These are phyloP conservation scores for Glycine tomentella DNA, from an alignment of 306 rosid genomes.

Conservation along the genomic window DNA sequence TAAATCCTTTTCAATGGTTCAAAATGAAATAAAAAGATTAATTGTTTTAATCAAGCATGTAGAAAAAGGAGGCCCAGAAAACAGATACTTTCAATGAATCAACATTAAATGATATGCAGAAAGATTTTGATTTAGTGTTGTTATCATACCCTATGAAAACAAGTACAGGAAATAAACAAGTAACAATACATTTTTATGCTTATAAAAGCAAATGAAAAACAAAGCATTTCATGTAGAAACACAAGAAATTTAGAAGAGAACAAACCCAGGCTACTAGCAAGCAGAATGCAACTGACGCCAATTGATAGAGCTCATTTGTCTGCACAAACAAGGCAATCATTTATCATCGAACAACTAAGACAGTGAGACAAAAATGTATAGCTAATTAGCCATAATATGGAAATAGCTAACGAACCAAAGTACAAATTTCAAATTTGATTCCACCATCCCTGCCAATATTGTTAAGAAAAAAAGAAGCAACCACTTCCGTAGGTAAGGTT, in stretches of 20 bases:
- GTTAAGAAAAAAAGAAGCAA: conserved; percentile 30
- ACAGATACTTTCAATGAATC: conserved; percentile 5
- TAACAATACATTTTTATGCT: conserved; percentile 9
- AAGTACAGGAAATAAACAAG: conserved; percentile 10
- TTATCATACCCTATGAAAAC: conserved; percentile 24
- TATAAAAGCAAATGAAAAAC: conserved; percentile 15
- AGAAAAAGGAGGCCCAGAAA: background rate
- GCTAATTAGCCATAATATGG: background rate
- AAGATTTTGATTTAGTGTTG: conserved; percentile 18
- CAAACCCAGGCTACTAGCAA: conserved; percentile 95
- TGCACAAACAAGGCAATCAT: conserved; percentile 56
- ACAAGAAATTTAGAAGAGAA: conserved; percentile 41
- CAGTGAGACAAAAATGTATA: conserved; percentile 43
- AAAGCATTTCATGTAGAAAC: conserved; percentile 37
- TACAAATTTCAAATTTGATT: conserved; percentile 39
- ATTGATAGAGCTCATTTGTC: conserved; percentile 97
- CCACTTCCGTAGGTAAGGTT: conserved; percentile 38
- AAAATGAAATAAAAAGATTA: background rate
- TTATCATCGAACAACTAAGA: conserved; percentile 31
- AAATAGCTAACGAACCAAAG: conserved; percentile 36
- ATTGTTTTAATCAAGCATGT: conserved; percentile 6
- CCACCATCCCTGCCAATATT: conserved; percentile 26
- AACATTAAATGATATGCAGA: conserved; percentile 20
- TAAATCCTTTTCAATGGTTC: conserved; percentile 16
- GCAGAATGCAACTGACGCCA: conserved; percentile 98